Percentiles rank a stretch among this genome's conserved stretches.
phyloP scores from a whole-genome alignment of 202 grass and related monocot species.

The Panicum hallii region DNA sequence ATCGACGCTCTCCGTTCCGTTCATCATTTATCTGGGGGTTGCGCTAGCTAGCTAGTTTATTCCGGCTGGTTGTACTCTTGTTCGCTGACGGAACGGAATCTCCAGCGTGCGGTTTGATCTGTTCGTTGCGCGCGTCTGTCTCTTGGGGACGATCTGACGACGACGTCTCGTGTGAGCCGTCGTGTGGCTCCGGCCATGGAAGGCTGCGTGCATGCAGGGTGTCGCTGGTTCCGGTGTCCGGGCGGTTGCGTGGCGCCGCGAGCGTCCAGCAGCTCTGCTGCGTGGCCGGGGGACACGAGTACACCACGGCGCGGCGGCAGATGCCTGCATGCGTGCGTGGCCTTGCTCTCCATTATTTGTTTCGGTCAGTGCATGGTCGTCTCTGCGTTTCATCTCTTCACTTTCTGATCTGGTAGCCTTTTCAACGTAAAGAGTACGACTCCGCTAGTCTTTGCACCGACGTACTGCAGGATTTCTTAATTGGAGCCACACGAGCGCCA shows the following conservation, averaged over 20 bases:
- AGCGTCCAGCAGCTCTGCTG: constrained; percentile 22
- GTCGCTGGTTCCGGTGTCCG: constrained; percentile 13
- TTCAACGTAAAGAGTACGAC: too few species aligned
- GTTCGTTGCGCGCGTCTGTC: neutral
- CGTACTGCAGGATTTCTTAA: too few species aligned
- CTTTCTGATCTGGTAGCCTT: too few species aligned
- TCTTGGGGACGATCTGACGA: neutral
- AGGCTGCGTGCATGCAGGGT: constrained; percentile 15
- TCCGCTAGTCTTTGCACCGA: too few species aligned
- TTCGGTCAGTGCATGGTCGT: too few species aligned
- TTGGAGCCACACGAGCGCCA: neutral
- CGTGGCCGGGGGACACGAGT: constrained; percentile 40
- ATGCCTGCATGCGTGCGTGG: neutral
- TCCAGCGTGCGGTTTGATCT: neutral
- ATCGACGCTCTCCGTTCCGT: neutral
- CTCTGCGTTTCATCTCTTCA: too few species aligned
- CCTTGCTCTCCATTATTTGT: too few species aligned
- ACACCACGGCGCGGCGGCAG: neutral
- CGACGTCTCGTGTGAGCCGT: neutral
- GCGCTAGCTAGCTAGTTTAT: neutral
- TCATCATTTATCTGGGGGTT: neutral
- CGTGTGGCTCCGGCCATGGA: neutral
- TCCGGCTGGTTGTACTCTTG: neutral
- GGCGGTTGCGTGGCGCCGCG: constrained; percentile 23
- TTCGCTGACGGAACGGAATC: neutral